Evolutionary conservation across 129 eudicot species (phyloP).

Genomic region (Flaveria robusta): DNA sequence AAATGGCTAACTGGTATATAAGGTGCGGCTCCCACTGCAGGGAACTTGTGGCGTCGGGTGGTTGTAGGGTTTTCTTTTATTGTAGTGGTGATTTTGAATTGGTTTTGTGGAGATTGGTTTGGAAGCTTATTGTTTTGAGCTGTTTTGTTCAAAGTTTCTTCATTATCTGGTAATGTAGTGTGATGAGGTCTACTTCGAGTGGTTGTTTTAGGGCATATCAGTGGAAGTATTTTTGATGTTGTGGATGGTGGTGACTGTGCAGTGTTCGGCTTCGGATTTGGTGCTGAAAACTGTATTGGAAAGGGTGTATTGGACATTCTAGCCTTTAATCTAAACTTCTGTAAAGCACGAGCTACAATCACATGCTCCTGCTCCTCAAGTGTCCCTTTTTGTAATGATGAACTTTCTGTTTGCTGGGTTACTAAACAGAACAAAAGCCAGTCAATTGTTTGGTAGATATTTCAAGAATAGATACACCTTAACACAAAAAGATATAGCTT

Average conservation of each 20-base stretch:
- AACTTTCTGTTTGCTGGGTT: conserved; percentile 71
- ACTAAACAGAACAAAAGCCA: conserved; percentile 43
- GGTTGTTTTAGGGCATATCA: conserved; percentile 57
- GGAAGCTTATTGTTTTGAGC: conserved; percentile 41
- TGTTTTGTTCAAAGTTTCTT: conserved; percentile 30
- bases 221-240: conserved; percentile 85
- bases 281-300: conserved; percentile 74
- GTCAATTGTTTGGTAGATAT: conserved; percentile 10
- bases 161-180: conserved; percentile 33
- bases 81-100: conserved; percentile 14
- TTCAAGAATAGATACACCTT: not conserved
- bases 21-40: conserved; percentile 87
- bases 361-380: conserved; percentile 89
- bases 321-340: conserved; percentile 64
- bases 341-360: conserved; percentile 83
- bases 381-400: conserved; percentile 48
- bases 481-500: conserved; percentile 25
- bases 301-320: conserved; percentile 53
- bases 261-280: conserved; percentile 56
- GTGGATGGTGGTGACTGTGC: conserved; percentile 52
- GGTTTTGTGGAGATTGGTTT: conserved; percentile 33
- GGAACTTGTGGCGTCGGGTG: conserved; percentile 58
- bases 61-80: conserved; percentile 31
- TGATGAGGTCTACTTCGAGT: conserved; percentile 45
- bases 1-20: conserved; percentile 80